Evolutionary conservation across 148 eudicot species (phyloP).

Genomic region (Vaccinium corymbosum): DNA sequence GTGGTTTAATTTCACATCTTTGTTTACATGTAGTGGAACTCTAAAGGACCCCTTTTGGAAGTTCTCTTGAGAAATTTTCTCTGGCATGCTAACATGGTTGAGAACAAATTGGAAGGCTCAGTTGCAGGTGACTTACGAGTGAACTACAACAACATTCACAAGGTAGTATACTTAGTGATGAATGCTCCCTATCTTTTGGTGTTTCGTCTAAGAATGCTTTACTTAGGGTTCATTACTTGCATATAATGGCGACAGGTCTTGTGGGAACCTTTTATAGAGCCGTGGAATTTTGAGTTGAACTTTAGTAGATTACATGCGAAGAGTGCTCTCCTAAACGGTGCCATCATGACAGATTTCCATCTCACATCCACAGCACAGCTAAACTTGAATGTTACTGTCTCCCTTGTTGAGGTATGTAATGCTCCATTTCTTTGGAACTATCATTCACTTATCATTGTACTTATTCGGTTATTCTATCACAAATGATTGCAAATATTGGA

Average conservation of each 20-base stretch:
- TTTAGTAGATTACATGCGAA: constrained; percentile 44
- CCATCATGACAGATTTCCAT: constrained; percentile 43
- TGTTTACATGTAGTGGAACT: constrained; percentile 54
- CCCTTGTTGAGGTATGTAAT: constrained; percentile 71
- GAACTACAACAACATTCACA: constrained; percentile 84
- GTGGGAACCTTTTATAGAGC: constrained; percentile 98
- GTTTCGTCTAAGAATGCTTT: constrained; percentile 7
- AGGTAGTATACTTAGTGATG: constrained; percentile 58
- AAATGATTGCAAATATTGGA: not conserved
- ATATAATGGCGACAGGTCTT: constrained; percentile 48
- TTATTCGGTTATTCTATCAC: not conserved
- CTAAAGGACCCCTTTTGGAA: constrained; percentile 80
- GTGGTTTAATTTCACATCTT: constrained; percentile 10
- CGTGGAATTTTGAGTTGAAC: constrained; percentile 70
- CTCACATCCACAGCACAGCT: constrained; percentile 58
- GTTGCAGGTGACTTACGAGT: constrained; percentile 61
- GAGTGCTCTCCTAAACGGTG: constrained; percentile 53
- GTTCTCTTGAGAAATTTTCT: constrained; percentile 45
- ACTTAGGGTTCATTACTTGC: constrained; percentile 9
- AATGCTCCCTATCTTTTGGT: not conserved
- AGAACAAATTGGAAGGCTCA: constrained; percentile 37
- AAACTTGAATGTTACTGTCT: constrained; percentile 74
- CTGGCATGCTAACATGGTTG: constrained; percentile 32
- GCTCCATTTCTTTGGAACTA: not conserved
- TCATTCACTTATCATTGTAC: not conserved